Conservation (phyloP, 192 early-diverging fungal species). For the Linnemannia elongata region DNA sequence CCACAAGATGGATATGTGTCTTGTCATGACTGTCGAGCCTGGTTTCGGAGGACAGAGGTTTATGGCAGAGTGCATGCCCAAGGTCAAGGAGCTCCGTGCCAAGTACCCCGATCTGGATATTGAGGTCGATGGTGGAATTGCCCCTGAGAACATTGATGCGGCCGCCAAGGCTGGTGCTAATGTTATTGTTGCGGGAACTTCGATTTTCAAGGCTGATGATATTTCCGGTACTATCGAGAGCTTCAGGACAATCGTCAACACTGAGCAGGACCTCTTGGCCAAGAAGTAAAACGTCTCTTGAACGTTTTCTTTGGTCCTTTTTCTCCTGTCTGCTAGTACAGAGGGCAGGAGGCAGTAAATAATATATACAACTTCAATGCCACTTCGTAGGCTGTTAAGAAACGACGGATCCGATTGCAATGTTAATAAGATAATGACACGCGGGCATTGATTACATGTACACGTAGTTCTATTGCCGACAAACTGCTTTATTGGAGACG, state of each 20-base stretch:
- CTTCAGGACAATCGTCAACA: slow-evolving; percentile 71
- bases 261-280: slow-evolving; percentile 53
- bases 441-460: background rate
- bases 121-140: slow-evolving; percentile 95
- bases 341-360: background rate
- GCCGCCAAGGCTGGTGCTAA: slow-evolving; percentile 94
- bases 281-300: slow-evolving; percentile 19
- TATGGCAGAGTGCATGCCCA: slow-evolving; percentile 89
- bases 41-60: slow-evolving; percentile 98
- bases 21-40: slow-evolving; percentile 98
- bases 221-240: slow-evolving; percentile 80
- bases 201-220: slow-evolving; percentile 84
- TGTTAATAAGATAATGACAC: no score
- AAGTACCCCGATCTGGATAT: slow-evolving; percentile 91
- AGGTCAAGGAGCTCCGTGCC: slow-evolving; percentile 82
- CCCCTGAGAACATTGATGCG: slow-evolving; percentile 85
- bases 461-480: background rate
- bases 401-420: background rate
- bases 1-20: slow-evolving; percentile 84
- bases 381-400: no score
- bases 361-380: background rate
- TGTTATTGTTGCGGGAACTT: slow-evolving; percentile 96
- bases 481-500: background rate
- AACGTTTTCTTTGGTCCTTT: background rate
- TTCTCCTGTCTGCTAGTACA: background rate